A percentile compares a stretch with the other conserved stretches of the same genome.
These are phyloP conservation scores for Fusarium nurragi DNA, from an alignment of 2,329 filamentous ascomycete genomes.

Conservation along the genomic window DNA sequence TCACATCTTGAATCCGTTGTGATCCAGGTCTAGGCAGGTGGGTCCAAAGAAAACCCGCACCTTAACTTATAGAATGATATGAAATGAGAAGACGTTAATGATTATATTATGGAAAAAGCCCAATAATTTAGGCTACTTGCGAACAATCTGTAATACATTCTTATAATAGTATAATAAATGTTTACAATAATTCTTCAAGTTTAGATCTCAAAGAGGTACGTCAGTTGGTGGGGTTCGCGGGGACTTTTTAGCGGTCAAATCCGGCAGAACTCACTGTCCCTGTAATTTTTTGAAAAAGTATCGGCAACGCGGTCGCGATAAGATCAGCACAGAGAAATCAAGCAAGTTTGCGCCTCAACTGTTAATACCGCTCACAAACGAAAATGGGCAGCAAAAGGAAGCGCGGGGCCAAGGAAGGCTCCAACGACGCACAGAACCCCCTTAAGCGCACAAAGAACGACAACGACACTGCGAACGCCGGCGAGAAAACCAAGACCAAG, in stretches of 20 bases:
- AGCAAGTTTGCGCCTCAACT: constrained; percentile 9
- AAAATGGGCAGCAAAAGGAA: constrained; percentile 52
- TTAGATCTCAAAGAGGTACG: neutral
- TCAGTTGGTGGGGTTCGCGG: constrained; percentile 33
- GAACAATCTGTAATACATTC: no score
- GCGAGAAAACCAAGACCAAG: constrained; percentile 13
- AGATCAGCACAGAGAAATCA: neutral
- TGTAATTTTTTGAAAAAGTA: constrained; percentile 30
- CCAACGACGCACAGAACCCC: constrained; percentile 39
- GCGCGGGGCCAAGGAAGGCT: constrained; percentile 47
- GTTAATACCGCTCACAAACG: neutral
- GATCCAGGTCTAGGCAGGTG: neutral
- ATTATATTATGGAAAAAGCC: no score
- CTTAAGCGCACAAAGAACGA: constrained; percentile 49
- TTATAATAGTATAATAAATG: no score
- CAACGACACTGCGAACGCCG: constrained; percentile 28
- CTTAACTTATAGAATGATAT: no score
- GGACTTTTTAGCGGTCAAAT: constrained; percentile 35
- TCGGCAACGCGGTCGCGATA: constrained; percentile 4
- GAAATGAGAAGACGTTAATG: no score
- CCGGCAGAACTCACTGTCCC: constrained; percentile 30
- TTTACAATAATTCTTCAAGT: no score
- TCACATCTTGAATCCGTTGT: neutral
- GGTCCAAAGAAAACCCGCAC: no score
- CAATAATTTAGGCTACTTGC: no score